phyloP scores from a whole-genome alignment of 768 basidiomycete genomes.

The Suillus subalutaceus region DNA sequence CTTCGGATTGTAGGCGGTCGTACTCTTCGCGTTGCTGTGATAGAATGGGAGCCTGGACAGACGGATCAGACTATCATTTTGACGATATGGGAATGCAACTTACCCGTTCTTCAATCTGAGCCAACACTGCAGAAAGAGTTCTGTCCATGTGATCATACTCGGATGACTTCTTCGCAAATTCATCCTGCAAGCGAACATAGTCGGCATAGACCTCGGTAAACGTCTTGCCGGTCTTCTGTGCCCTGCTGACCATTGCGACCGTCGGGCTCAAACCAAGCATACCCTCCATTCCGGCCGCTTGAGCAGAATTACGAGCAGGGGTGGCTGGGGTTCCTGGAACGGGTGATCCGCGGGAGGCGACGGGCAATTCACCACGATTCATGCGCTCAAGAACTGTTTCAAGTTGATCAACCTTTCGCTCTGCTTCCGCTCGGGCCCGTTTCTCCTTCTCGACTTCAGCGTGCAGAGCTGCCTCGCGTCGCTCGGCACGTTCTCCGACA shows the following conservation, averaged over 20 bases:
- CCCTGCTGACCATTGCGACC: slow-evolving; percentile 80
- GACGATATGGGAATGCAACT: background rate
- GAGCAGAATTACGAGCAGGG: slow-evolving; percentile 37
- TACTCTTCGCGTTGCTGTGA: slow-evolving; percentile 91
- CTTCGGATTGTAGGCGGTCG: slow-evolving; percentile 79
- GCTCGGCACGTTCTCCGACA: slow-evolving; percentile 68
- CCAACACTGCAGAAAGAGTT: slow-evolving; percentile 75
- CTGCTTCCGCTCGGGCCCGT: slow-evolving; percentile 66
- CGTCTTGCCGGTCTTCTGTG: slow-evolving; percentile 82
- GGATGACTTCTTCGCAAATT: slow-evolving; percentile 71
- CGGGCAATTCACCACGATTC: slow-evolving; percentile 71
- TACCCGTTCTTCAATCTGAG: slow-evolving; percentile 91
- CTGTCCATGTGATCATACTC: slow-evolving; percentile 88
- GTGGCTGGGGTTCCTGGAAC: slow-evolving; percentile 46
- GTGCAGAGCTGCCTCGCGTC: slow-evolving; percentile 64
- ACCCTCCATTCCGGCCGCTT: slow-evolving; percentile 49
- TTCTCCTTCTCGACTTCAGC: slow-evolving; percentile 77
- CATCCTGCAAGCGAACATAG: slow-evolving; percentile 84
- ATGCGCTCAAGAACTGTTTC: slow-evolving; percentile 73
- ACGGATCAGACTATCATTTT: background rate
- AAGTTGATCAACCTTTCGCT: slow-evolving; percentile 71
- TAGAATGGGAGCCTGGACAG: slow-evolving; percentile 81
- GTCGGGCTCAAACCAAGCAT: slow-evolving; percentile 83
- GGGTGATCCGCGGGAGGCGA: slow-evolving; percentile 47
- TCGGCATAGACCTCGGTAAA: slow-evolving; percentile 96